phyloP scores from a whole-genome alignment of 2,329 filamentous ascomycete species.

The Xylariales sp. region DNA sequence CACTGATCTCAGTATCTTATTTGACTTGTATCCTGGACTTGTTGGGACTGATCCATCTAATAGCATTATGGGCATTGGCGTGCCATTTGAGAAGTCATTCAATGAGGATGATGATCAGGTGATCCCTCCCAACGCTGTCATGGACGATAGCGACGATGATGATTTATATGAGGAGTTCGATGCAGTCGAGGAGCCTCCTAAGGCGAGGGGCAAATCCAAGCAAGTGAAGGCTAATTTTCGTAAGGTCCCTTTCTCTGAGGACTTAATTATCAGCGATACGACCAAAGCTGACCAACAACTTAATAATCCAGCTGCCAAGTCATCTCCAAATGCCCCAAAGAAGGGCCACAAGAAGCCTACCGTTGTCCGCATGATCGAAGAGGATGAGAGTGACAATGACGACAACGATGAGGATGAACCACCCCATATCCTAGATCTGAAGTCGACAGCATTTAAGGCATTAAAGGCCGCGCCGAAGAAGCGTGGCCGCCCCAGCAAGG shows the following conservation, averaged over 20 bases:
- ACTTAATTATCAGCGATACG: neutral
- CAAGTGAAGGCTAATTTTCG: neutral
- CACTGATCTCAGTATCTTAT: neutral
- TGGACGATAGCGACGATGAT: neutral
- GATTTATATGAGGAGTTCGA: too few relatives aligned
- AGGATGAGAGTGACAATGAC: neutral
- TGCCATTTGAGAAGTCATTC: too few relatives aligned
- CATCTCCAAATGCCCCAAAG: too few relatives aligned
- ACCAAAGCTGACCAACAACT: neutral
- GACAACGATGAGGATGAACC: too few relatives aligned
- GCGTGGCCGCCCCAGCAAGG: too few relatives aligned
- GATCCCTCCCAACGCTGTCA: neutral
- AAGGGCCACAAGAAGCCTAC: neutral
- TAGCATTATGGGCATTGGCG: neutral
- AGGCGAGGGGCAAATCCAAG: slow-evolving; percentile 3
- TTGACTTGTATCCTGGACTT: neutral
- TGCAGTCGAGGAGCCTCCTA: too few relatives aligned
- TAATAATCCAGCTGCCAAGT: neutral
- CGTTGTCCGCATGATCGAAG: neutral
- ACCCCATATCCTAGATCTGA: too few relatives aligned
- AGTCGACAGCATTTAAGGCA: too few relatives aligned
- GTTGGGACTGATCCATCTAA: neutral
- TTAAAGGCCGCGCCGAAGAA: too few relatives aligned
- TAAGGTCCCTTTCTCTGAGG: neutral
- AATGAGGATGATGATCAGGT: too few relatives aligned